Base-by-base conservation (phyloP, 352 stramenopile species). In the Globisporangium nodosum region DNA sequence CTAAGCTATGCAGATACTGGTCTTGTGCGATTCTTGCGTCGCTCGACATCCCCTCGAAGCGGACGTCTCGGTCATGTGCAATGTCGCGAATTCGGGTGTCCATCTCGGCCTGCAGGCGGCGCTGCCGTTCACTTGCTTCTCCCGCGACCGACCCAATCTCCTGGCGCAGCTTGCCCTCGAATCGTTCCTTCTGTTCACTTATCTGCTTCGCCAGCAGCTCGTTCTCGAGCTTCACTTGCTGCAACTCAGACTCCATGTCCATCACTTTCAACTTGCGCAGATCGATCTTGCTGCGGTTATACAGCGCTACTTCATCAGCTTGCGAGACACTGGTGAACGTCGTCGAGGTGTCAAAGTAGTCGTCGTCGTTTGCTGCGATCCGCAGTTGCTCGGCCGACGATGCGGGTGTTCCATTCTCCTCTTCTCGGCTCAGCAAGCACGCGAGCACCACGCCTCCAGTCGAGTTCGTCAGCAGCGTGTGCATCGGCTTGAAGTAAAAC, bases 171-270 rank as follows among this genome's bases (percentile, higher is more conserved):
- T 54, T 60, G 5, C 61, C 63, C 24, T 88, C 71, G 18, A 84
- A 75, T 18, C 57, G 61, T 2, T 62, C 67, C 16, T 69, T 65
- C 53, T 90, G 76, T 16, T 90, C 81, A 4, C 52, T 50, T 3
- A 70, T 55, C 35, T 88, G 77, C 20, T 84, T 74, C 21, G 33
- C 70, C 4, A 90, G 60, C 65, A 90, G 76, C 24, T 92, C 81
- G 46, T 88, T 90, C 54, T 90, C 79, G 9, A 88, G 68, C 39
- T 81, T 85, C 21, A 87, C 62, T 47, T 92, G 81, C 57, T 87
- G 74, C 47, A 85, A 50, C 20, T 92, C 81, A 2, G 63, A 66
- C 21, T 89, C 81, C 12, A 90, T 35, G 21, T 92, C 79, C 60
- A 89, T 73, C 9, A 74, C 35, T 49, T 73, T 78, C 0, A 92